Conservation (phyloP, 2,329 filamentous ascomycete genomes). For the Neofusicoccum ribis region DNA sequence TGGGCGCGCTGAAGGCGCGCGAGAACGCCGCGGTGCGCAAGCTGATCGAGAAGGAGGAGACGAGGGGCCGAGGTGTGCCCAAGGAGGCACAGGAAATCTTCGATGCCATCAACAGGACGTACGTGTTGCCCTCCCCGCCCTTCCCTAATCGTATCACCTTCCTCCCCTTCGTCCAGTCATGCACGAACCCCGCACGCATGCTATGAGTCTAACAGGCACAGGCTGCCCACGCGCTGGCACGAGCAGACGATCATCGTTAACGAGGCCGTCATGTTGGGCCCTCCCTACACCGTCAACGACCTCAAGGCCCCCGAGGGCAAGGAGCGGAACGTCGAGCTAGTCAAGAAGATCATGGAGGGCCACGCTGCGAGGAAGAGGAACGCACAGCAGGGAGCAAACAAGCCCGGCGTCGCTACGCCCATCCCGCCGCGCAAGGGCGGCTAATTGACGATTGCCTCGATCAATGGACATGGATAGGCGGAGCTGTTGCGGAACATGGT, state of each 20-base stretch:
- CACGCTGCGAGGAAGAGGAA: conserved; percentile 46
- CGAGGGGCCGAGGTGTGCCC: conserved; percentile 61
- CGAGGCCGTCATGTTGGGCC: conserved; percentile 59
- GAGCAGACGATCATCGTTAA: conserved; percentile 60
- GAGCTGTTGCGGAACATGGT: neutral
- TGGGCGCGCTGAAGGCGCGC: conserved; percentile 54
- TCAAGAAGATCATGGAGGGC: conserved; percentile 49
- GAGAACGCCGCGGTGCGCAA: conserved; percentile 58
- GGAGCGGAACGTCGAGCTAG: conserved; percentile 42
- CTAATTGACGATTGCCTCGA: conserved; percentile 9
- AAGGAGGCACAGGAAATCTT: conserved; percentile 64
- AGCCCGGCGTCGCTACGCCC: conserved; percentile 23
- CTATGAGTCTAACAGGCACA: conserved; percentile 22
- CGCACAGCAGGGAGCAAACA: conserved; percentile 8
- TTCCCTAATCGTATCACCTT: neutral
- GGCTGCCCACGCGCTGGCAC: conserved; percentile 60
- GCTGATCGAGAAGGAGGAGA: conserved; percentile 58
- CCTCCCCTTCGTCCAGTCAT: neutral
- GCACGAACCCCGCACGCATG: neutral
- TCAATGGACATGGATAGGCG: neutral
- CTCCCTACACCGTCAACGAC: conserved; percentile 60
- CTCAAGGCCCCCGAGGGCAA: conserved; percentile 49
- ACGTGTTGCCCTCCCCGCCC: conserved; percentile 26
- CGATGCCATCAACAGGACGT: conserved; percentile 61
- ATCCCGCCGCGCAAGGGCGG: conserved; percentile 27